Evolutionary conservation across 306 rosid genomes (phyloP), one percentile per base, ranked within the genome.

Genomic region (Malus orientalis): DNA sequence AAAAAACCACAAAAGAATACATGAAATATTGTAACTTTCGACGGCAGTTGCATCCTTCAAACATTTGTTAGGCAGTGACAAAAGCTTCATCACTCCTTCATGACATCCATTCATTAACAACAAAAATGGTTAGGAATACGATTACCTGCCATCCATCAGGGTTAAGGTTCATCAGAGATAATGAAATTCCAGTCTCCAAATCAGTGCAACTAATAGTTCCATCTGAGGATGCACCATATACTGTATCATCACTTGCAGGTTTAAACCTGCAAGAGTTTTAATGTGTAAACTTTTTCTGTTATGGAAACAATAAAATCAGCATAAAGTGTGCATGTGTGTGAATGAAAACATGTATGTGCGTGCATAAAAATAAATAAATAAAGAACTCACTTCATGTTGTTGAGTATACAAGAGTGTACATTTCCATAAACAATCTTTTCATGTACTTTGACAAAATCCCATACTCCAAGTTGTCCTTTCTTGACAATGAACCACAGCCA

Each of bases 381-480:
- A 27, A 54, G 42, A 78, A 84, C 86, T 78, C 78, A 94, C 98
- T 87, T 90, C 96, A 94, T 94, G 68, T 90, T 94, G 81, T 90
- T 94, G 59, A 90, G 80, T 57, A 91, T 75, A 78, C 97, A 89
- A 12, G 97, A 94, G 81, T 94, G 98, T 74, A 91, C 86, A 76
- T 87, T 79, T 71, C 91, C 93, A 80, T 91, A 94, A 60, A 91
- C 98, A 53, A 88, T 81, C 82, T 85, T 91, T 85, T 94, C 98
- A n/a, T 91, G 74, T 36, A 94, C 94, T 76, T 84, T 91, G 63
- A 18, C 86, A 67, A 85, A 94, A 83, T 94, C 96, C 98, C 98
- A 94, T 47, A 94, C 91, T 85, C 98, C 98, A 86, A 94, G 85
- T 86, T 94, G 98, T 74, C 98, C 98, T 91, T 90, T 94, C 98